Evolutionary conservation across 768 basidiomycete species (phyloP).

Genomic region (Tubosaeta sp.): DNA sequence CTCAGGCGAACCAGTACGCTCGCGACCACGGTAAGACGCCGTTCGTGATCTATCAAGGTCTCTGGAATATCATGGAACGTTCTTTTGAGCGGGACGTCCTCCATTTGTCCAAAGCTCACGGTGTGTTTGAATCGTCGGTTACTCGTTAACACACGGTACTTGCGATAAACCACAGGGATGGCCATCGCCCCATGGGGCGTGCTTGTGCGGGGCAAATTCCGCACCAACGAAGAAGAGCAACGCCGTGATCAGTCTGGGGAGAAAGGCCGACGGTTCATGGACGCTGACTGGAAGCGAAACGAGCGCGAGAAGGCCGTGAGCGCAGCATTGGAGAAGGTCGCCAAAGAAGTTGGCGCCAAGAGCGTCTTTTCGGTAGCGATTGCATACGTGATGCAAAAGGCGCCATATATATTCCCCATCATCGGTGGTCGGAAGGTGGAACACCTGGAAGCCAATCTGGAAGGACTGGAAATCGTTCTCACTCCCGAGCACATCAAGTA

Average conservation of each 20-base stretch:
- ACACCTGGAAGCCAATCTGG: background rate
- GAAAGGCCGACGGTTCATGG: slow-evolving; percentile 18
- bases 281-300: slow-evolving; percentile 42
- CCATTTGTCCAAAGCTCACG: slow-evolving; percentile 28
- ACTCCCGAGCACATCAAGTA: background rate
- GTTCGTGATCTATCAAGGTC: slow-evolving; percentile 44
- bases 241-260: slow-evolving; percentile 24
- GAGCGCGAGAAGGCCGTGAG: slow-evolving; percentile 41
- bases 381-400: slow-evolving; percentile 37
- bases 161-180: too few species aligned
- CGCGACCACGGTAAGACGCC: slow-evolving; percentile 39
- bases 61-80: slow-evolving; percentile 31
- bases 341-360: slow-evolving; percentile 45
- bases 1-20: slow-evolving; percentile 40
- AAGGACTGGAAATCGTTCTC: background rate
- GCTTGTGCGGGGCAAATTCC: slow-evolving; percentile 33
- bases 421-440: background rate
- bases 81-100: slow-evolving; percentile 45
- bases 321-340: slow-evolving; percentile 46
- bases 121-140: too few species aligned
- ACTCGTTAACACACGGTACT: too few species aligned
- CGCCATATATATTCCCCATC: background rate
- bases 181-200: slow-evolving; percentile 36
- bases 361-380: slow-evolving; percentile 40
- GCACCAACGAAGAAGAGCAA: slow-evolving; percentile 30